Conservation (phyloP, 768 basidiomycete genomes). For the Russula abietina region DNA sequence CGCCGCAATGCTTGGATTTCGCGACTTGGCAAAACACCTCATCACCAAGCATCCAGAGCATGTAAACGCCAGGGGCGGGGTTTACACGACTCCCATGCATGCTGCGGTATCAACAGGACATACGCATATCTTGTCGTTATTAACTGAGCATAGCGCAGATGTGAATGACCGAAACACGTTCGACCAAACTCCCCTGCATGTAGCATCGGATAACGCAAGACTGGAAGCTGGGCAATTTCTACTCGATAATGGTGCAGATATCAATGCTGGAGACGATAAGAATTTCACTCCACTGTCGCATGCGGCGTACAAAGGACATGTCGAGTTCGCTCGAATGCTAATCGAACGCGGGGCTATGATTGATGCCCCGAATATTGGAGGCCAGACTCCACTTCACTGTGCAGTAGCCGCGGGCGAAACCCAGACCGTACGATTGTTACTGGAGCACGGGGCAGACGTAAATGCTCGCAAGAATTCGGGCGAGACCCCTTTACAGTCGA, state of each 20-base stretch:
- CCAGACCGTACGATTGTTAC: neutral
- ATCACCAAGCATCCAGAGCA: neutral
- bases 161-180: no score
- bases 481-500: neutral
- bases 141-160: neutral
- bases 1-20: neutral
- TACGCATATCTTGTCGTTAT: neutral
- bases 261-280: no score
- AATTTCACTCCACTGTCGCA: neutral
- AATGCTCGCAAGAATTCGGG: rapidly evolving
- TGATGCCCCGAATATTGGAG: neutral
- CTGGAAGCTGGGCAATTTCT: no score
- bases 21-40: neutral
- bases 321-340: neutral
- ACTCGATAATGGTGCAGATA: no score
- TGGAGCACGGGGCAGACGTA: neutral
- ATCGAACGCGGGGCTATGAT: neutral
- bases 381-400: neutral
- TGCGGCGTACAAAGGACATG: neutral
- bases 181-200: no score
- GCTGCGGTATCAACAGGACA: neutral
- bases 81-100: neutral
- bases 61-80: neutral
- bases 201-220: no score
- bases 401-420: rapidly evolving